These are phyloP conservation scores for Laetiporus sulphureus DNA, from an alignment of 1,284 basidiomycete species.

Conservation along the genomic window DNA sequence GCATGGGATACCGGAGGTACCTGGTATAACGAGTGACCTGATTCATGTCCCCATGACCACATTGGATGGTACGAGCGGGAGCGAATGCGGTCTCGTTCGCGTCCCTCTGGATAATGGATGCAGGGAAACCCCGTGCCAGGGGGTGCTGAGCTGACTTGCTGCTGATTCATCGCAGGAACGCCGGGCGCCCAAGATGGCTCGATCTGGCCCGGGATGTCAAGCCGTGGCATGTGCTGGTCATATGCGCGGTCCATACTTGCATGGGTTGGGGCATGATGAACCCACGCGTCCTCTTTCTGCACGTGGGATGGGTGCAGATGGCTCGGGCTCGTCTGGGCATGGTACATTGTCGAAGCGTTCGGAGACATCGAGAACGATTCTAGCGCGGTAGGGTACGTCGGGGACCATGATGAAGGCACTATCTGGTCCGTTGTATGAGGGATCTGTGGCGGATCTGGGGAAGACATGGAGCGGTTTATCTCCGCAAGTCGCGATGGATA, in stretches of 20 bases:
- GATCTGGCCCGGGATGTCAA: slow-evolving; percentile 7
- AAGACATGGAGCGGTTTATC: slow-evolving; percentile 3
- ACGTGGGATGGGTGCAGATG: slow-evolving; percentile 14
- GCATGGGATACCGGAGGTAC: slow-evolving; percentile 1
- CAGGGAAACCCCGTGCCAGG: slow-evolving; percentile 17
- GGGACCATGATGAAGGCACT: slow-evolving; percentile 14
- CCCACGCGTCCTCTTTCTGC: slow-evolving; percentile 17
- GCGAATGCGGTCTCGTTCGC: slow-evolving; percentile 22
- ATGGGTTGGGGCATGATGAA: slow-evolving; percentile 13
- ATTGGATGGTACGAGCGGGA: slow-evolving; percentile 21
- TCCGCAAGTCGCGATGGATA: slow-evolving; percentile 7
- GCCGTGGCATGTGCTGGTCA: slow-evolving; percentile 11
- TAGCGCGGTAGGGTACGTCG: slow-evolving; percentile 9
- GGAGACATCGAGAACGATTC: slow-evolving; percentile 12
- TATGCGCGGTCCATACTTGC: slow-evolving; percentile 10
- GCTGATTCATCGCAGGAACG: slow-evolving; percentile 6
- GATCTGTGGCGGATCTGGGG: slow-evolving; percentile 2
- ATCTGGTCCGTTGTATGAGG: slow-evolving; percentile 8
- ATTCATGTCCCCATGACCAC: slow-evolving; percentile 22
- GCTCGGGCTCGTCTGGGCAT: slow-evolving; percentile 7
- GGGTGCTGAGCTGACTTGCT: slow-evolving; percentile 21
- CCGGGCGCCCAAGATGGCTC: slow-evolving; percentile 14
- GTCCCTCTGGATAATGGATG: slow-evolving; percentile 17
- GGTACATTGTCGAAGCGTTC: slow-evolving; percentile 13
- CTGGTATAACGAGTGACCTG: slow-evolving; percentile 13